Evolutionary conservation across 306 rosid genomes (phyloP).

Genomic region (Begonia masoniana): DNA sequence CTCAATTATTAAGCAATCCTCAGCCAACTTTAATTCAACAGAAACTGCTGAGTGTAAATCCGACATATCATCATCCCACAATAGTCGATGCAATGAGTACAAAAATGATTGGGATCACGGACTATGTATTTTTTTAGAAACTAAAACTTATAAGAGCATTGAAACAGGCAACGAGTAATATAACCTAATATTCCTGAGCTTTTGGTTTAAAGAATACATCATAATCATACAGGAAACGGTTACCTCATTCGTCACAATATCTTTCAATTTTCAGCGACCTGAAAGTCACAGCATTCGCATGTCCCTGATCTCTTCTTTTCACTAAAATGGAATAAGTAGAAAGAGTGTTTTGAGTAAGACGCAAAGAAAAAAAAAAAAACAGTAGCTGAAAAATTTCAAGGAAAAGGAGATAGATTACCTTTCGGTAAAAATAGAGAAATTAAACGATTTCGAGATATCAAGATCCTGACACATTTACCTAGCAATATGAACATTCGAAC

Average conservation of each 20-base stretch:
- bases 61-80: no score
- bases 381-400: background rate
- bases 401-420: constrained; percentile 29
- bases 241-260: constrained; percentile 70
- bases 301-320: constrained; percentile 27
- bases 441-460: constrained; percentile 35
- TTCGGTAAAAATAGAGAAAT: constrained; percentile 39
- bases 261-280: constrained; percentile 30
- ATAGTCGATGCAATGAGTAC: no score
- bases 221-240: background rate
- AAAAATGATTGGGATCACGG: no score
- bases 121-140: no score
- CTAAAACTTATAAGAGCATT: no score
- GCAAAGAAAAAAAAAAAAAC: background rate
- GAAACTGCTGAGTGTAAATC: no score
- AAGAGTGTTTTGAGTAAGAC: constrained; percentile 1
- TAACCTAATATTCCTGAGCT: no score
- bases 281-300: constrained; percentile 7
- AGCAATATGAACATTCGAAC: no score
- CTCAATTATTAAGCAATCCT: no score
- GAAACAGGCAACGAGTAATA: no score
- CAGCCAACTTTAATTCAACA: no score
- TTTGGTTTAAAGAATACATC: no score
- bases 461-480: constrained; percentile 29
- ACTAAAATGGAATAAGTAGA: constrained; percentile 4